Percentiles rank a stretch among this genome's conserved stretches.
These are phyloP conservation scores for Babesia gibsoni DNA, from an alignment of 169 alveolate genomes.

Conservation along the genomic window DNA sequence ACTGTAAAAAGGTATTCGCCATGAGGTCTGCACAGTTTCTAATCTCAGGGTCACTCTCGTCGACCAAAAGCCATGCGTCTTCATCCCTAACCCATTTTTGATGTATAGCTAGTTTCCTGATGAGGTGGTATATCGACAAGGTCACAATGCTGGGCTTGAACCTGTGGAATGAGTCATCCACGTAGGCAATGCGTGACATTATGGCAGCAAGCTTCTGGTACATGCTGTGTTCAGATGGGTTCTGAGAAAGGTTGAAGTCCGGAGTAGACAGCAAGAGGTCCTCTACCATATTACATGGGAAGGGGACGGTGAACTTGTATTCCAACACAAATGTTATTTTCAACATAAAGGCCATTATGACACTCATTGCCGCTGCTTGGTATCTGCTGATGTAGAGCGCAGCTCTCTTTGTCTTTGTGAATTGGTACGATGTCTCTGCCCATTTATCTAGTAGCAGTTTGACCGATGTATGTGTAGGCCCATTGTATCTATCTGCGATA, in stretches of 20 bases:
- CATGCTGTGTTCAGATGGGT: conserved; percentile 31
- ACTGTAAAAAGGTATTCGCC: conserved; percentile 32
- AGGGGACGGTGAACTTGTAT: conserved; percentile 55
- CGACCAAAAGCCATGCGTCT: conserved; percentile 49
- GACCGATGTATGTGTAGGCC: conserved; percentile 41
- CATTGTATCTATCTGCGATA: conserved; percentile 62
- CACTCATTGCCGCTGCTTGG: conserved; percentile 3
- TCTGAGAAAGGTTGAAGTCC: conserved; percentile 39
- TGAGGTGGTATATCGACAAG: conserved; percentile 39
- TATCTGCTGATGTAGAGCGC: conserved; percentile 24
- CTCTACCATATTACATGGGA: conserved; percentile 57
- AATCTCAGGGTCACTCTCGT: conserved; percentile 40
- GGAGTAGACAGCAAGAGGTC: conserved; percentile 29
- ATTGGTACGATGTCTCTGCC: conserved; percentile 14
- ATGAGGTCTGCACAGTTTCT: conserved; percentile 24
- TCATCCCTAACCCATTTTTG: conserved; percentile 14
- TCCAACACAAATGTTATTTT: conserved; percentile 51
- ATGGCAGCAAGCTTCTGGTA: conserved; percentile 49
- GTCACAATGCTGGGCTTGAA: conserved; percentile 43
- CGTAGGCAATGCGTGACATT: conserved; percentile 48
- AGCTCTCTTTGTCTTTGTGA: conserved; percentile 37
- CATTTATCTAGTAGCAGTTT: conserved; percentile 41
- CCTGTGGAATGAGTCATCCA: conserved; percentile 64
- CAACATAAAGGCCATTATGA: conserved; percentile 51
- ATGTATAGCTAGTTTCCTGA: conserved; percentile 32